These are phyloP conservation scores for Macrotyloma uniflorum DNA, from an alignment of 306 rosid species.

Conservation along the genomic window DNA sequence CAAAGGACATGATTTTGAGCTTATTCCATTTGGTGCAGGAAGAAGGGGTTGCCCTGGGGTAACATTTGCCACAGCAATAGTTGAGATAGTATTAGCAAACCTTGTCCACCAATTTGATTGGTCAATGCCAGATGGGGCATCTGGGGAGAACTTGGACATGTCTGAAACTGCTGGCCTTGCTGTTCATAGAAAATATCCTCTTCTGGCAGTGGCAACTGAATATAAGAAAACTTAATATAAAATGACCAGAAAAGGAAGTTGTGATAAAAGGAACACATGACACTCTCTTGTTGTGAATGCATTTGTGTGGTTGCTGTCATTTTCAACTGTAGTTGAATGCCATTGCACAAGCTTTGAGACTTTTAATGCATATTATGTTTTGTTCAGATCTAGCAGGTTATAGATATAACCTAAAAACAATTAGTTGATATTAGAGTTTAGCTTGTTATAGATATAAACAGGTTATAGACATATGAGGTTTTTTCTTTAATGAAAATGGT, in stretches of 20 bases:
- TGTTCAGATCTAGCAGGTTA: too few species aligned
- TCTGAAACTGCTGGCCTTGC: conserved; percentile 14
- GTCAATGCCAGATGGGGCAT: not conserved
- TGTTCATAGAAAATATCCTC: conserved; percentile 10
- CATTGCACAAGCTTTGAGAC: too few species aligned
- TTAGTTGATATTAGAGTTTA: too few species aligned
- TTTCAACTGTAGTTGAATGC: too few species aligned
- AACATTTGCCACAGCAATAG: not conserved
- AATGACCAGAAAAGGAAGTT: not conserved
- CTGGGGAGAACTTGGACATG: conserved; percentile 15
- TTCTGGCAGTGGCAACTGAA: not conserved
- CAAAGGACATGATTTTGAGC: conserved; percentile 35
- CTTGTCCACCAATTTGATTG: conserved; percentile 34
- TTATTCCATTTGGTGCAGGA: conserved; percentile 42
- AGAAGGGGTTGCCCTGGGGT: conserved; percentile 43
- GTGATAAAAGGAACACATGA: not conserved
- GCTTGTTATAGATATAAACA: too few species aligned
- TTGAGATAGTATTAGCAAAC: conserved; percentile 18
- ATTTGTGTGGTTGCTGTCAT: not conserved
- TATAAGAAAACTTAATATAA: not conserved
- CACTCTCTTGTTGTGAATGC: not conserved
- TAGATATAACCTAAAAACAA: too few species aligned
- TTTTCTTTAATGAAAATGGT: too few species aligned
- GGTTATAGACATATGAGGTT: too few species aligned
- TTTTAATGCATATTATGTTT: too few species aligned